A percentile compares a stretch with the other conserved stretches of the same genome.
Conservation (phyloP, 208 protist species). For the Herpetomonas samuelpessoai region DNA sequence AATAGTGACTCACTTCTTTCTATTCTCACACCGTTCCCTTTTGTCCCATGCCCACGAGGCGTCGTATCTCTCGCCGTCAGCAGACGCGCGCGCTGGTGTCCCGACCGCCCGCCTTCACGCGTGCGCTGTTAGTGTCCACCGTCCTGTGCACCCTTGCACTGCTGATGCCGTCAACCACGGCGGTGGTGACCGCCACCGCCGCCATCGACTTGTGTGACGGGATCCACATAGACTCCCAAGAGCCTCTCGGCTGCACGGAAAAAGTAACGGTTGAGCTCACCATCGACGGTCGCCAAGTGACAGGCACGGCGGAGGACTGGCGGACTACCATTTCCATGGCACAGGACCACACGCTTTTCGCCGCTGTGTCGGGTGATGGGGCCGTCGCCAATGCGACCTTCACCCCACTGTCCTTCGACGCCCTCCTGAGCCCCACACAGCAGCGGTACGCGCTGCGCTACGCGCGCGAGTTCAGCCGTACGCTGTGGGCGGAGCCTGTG, state of each 20-base stretch:
- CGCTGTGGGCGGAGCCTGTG: slow-evolving; percentile 23
- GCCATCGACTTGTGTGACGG: slow-evolving; percentile 11
- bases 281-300: slow-evolving; percentile 19
- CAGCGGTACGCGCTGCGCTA: slow-evolving; percentile 50
- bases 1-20: not conserved
- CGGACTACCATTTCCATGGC: slow-evolving; percentile 11
- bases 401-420: slow-evolving; percentile 24
- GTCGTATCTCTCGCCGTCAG: too few species aligned
- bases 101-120: too few species aligned
- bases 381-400: slow-evolving; percentile 17
- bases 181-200: slow-evolving; percentile 7
- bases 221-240: not conserved
- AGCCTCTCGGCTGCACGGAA: slow-evolving; percentile 11
- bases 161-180: too few species aligned
- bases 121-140: too few species aligned
- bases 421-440: slow-evolving; percentile 25
- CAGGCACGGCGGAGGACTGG: slow-evolving; percentile 15
- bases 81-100: too few species aligned
- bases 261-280: slow-evolving; percentile 25
- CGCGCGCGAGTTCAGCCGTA: slow-evolving; percentile 41
- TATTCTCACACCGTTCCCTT: not conserved
- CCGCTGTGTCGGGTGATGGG: not conserved
- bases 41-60: not conserved
- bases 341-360: slow-evolving; percentile 8
- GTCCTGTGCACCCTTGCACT: too few species aligned